phyloP scores from a whole-genome alignment of 306 rosid genomes.

The Vigna unguiculata region DNA sequence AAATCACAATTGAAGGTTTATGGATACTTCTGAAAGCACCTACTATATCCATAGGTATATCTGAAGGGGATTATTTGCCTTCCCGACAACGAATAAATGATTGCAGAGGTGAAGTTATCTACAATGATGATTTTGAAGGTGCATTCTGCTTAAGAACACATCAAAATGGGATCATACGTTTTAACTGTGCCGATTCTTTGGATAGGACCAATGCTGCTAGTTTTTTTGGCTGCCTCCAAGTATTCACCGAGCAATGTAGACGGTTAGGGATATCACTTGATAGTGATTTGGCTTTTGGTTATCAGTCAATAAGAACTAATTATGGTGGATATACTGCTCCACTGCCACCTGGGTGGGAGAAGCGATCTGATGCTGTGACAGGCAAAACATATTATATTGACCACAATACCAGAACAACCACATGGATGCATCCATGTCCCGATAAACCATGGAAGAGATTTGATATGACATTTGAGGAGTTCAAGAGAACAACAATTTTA shows the following conservation, averaged over 20 bases:
- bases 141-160: slow-evolving; percentile 91
- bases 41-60: slow-evolving; percentile 75
- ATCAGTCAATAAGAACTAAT: slow-evolving; percentile 64
- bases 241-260: slow-evolving; percentile 97
- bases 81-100: slow-evolving; percentile 77
- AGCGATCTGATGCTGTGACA: slow-evolving; percentile 91
- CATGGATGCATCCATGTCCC: slow-evolving; percentile 98
- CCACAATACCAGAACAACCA: slow-evolving; percentile 96
- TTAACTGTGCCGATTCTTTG: slow-evolving; percentile 98
- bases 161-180: slow-evolving; percentile 95
- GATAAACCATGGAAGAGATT: slow-evolving; percentile 99
- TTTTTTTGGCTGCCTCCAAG: slow-evolving; percentile 94
- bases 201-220: slow-evolving; percentile 99
- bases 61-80: slow-evolving; percentile 97
- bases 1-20: slow-evolving; percentile 89
- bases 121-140: slow-evolving; percentile 74
- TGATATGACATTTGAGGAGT: slow-evolving; percentile 97
- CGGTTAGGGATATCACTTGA: slow-evolving; percentile 94
- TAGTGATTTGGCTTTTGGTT: slow-evolving; percentile 73
- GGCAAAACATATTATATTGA: slow-evolving; percentile 91
- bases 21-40: slow-evolving; percentile 91
- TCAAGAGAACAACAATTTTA: slow-evolving; percentile 88
- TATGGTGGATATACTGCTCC: slow-evolving; percentile 89
- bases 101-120: slow-evolving; percentile 87
- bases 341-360: slow-evolving; percentile 99